Evolutionary conservation across 257 asterid species (phyloP), one percentile per base, ranked within the genome.

Genomic region (Striga asiatica): DNA sequence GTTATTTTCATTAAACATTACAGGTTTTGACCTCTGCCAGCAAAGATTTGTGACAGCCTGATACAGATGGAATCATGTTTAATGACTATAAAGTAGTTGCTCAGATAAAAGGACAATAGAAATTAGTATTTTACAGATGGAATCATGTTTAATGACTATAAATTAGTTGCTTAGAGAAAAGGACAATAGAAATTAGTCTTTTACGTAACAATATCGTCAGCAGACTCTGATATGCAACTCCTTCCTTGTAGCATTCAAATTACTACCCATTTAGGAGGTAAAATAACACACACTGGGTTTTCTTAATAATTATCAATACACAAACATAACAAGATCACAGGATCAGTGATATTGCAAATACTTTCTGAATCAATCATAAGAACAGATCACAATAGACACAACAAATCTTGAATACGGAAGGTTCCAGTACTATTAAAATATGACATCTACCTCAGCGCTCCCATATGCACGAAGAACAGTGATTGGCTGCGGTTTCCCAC

Each of bases 11-110:
- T 79, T 79, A 45, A 79, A 81, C 13, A 42, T 49, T 11, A 78
- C 79, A 25, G 89, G 81, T 69, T 88, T 88, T 52, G 95, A 81
- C 66, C 95, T 82, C 73, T 92, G 96, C 98, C 98, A 91, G 80
- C 97, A 78, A 63, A 91, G 79, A 70, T 76, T 87, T 34, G 93
- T 78, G 60, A 92, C 89, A 38, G 95, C 95, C 98, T 92, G 84
- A 61, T 34, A 65, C 61, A 65, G 57, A 74, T 53, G 43, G 69
- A 58, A 65, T 25, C 62, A 71, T 46, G 24, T 34, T 55, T 66
- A n/a, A 53, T 55, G 52, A 66, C 34, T 39, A 62, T 34, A 50
- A 53, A 17, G 50, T 50, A 55, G 31, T 43, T 65, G 29, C 38
- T 46, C 45, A 5, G 13, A 0, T 47, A 65, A 29, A 48, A 32